Conservation (phyloP, 345 rosid species). For the Eucalyptus fibrosa region DNA sequence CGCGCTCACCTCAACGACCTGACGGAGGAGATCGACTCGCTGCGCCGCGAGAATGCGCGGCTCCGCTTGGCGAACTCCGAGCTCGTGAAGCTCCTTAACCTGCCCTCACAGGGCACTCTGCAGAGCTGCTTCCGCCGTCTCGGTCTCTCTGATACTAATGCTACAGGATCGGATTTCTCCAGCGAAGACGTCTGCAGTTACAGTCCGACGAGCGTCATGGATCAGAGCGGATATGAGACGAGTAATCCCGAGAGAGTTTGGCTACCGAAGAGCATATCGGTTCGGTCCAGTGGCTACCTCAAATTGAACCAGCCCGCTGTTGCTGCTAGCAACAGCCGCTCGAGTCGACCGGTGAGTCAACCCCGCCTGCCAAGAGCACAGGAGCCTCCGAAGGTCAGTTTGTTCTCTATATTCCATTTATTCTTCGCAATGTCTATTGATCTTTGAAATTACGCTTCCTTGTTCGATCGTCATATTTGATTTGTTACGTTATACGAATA, state of each 20-base stretch:
- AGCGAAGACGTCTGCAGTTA: slow-evolving; percentile 10
- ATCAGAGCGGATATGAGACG: slow-evolving; percentile 10
- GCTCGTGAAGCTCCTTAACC: slow-evolving; percentile 42
- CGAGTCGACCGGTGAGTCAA: slow-evolving; percentile 12
- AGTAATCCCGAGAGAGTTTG: slow-evolving; percentile 20
- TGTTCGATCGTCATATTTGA: neutral
- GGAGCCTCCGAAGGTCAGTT: slow-evolving; percentile 24
- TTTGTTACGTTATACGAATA: neutral
- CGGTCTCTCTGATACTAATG: neutral
- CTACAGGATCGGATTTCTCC: neutral
- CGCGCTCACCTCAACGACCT: slow-evolving; percentile 39
- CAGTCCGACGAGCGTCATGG: slow-evolving; percentile 26
- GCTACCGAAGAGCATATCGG: slow-evolving; percentile 70
- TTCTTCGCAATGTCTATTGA: neutral
- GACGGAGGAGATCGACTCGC: slow-evolving; percentile 36
- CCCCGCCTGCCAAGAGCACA: slow-evolving; percentile 17
- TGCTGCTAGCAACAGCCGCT: slow-evolving; percentile 3
- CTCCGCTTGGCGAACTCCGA: slow-evolving; percentile 50
- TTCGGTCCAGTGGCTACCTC: slow-evolving; percentile 43
- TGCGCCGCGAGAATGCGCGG: slow-evolving; percentile 47
- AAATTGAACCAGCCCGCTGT: slow-evolving; percentile 15
- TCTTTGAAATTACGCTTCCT: neutral
- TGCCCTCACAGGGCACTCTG: slow-evolving; percentile 26
- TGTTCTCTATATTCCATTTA: neutral
- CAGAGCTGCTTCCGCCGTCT: slow-evolving; percentile 14